These are phyloP conservation scores for Saxophila tyrrhenica DNA, from an alignment of 495 filamentous ascomycete genomes.

Conservation along the genomic window DNA sequence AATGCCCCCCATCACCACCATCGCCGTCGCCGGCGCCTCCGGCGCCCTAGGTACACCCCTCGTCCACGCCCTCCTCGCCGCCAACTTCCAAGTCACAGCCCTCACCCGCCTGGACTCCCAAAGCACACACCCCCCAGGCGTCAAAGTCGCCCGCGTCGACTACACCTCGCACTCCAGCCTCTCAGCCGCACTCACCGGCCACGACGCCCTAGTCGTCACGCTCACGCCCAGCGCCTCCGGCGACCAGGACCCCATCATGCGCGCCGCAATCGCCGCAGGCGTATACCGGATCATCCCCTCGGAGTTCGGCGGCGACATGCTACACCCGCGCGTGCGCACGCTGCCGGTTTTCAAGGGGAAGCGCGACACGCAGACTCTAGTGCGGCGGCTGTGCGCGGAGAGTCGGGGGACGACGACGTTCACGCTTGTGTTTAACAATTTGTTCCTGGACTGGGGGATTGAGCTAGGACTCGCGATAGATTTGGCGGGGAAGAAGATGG, in stretches of 20 bases:
- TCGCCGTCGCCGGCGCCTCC: constrained; percentile 41
- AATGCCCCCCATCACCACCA: constrained; percentile 41
- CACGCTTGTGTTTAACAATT: constrained; percentile 6
- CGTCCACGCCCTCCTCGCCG: constrained; percentile 42
- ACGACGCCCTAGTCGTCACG: constrained; percentile 38
- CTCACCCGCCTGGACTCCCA: constrained; percentile 41
- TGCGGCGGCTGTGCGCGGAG: constrained; percentile 36
- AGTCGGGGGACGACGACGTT: constrained; percentile 8
- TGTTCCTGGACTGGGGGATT: constrained; percentile 7
- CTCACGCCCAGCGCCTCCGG: constrained; percentile 17
- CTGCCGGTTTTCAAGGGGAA: constrained; percentile 36
- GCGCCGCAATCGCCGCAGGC: constrained; percentile 28
- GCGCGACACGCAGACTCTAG: constrained; percentile 32
- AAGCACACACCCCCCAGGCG: constrained; percentile 26
- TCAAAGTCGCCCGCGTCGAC: constrained; percentile 31
- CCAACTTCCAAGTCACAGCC: constrained; percentile 47
- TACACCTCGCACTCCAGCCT: constrained; percentile 48
- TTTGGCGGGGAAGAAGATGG: neutral
- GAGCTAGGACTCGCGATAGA: neutral
- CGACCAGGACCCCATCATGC: constrained; percentile 26
- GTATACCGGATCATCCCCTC: constrained; percentile 31
- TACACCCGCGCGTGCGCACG: constrained; percentile 20
- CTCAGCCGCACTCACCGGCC: constrained; percentile 31
- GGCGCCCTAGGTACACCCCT: constrained; percentile 51
- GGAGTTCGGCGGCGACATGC: constrained; percentile 30